A percentile compares a stretch with the other conserved stretches of the same genome.
Evolutionary conservation across 768 basidiomycete genomes (phyloP).

Genomic region (Strobilomyces echinocephalus): DNA sequence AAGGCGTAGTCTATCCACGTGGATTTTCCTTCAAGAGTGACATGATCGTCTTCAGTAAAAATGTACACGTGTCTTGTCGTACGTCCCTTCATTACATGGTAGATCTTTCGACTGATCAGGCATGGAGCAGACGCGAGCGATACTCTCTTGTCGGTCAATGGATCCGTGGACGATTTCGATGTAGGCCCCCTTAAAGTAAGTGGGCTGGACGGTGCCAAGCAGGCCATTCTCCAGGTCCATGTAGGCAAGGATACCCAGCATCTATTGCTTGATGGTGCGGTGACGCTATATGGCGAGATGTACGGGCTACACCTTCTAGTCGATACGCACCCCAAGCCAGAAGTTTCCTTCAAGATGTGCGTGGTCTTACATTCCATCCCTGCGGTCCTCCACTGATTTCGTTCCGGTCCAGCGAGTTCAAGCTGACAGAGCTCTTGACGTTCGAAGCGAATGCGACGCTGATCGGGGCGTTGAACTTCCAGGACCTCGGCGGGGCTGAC

Average conservation of each 20-base stretch:
- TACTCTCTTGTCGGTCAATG: not conserved
- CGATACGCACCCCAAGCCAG: conserved; percentile 1
- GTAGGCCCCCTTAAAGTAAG: conserved; percentile 7
- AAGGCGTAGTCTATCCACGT: conserved; percentile 1
- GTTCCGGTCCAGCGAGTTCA: not conserved
- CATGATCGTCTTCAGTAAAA: conserved; percentile 5
- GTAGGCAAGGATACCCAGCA: conserved; percentile 5
- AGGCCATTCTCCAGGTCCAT: conserved; percentile 1
- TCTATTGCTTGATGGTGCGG: conserved; percentile 1
- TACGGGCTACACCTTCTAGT: conserved; percentile 1
- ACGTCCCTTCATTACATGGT: not conserved
- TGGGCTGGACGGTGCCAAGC: not conserved
- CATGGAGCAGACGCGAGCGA: not conserved
- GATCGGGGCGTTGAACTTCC: conserved; percentile 3
- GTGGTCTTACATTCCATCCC: not conserved
- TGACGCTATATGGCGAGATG: conserved; percentile 1
- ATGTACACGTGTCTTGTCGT: conserved; percentile 2
- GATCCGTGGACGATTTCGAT: not conserved
- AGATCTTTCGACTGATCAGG: not conserved
- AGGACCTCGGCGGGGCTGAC: conserved; percentile 3
- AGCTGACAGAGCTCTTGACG: conserved; percentile 2
- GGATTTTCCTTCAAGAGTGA: conserved; percentile 7
- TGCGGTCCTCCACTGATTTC: not conserved
- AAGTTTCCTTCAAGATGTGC: conserved; percentile 7
- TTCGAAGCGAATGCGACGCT: conserved; percentile 5